Evolutionary conservation across 345 rosid species (phyloP), one percentile per base, ranked within the genome.

Genomic region (Eucalyptus regnans): DNA sequence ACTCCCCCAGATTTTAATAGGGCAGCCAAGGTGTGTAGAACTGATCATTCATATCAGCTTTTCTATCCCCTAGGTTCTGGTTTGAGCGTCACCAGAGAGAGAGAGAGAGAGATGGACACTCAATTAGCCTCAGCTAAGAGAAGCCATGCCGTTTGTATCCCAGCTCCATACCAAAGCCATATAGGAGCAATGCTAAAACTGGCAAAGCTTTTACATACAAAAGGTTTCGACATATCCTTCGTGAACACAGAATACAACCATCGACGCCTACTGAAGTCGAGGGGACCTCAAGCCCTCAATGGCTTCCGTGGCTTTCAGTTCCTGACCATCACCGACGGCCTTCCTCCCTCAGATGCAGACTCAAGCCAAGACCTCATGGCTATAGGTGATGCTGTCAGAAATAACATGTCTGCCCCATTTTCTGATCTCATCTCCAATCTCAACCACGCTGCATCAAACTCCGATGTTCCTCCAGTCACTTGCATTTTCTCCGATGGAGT

Each of bases 131-230:
- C 81, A 33, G 81, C 44, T 17, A 33, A 60, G 68, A 89, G 62
- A 44, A 76, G 56, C 17, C 88, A 89, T 64, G 90, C 88, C n/a
- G 88, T 89, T 25, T 86, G 88, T 51, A 22, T 89, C 23, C 90
- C 90, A 51, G 52, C 86, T 16, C 90, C 88, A 41, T 60, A 33
- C 54, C 90, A 89, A 68, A 85, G 90, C 87, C 90, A 89, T 81
- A 62, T 86, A n/a, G 44, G 79, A n/a, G 87, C 90, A 14, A 85
- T 89, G 87, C 84, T 89, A 33, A 48, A 89, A 58, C 58, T 89
- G 49, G 87, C 90, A 29, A 89, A 89, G 85, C 90, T 89, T 56
- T 85, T 89, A 3, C 84, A 86, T 31, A 22, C n/a, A 9, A 86
- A 31, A 64, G 88, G 90, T 13, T 89, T 86, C 62, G 50, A 89